phyloP scores from a whole-genome alignment of 169 alveolate species.

The Eimeria necatrix region DNA sequence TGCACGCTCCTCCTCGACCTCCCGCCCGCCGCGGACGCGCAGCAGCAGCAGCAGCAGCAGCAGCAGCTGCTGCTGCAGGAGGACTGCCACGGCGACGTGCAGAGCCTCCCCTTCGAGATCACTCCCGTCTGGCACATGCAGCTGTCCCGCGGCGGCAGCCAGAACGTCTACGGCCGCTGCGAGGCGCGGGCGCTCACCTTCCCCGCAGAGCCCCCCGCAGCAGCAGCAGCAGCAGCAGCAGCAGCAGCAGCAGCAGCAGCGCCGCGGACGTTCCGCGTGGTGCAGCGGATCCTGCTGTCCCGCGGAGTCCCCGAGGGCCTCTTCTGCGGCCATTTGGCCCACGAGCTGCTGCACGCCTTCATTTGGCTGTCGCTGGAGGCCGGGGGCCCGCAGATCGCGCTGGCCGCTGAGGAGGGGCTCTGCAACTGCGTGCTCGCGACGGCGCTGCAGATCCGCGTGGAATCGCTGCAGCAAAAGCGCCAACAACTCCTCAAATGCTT shows the following conservation, averaged over 20 bases:
- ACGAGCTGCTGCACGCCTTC: slow-evolving; percentile 45
- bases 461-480: neutral
- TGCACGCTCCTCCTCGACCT: too few species aligned
- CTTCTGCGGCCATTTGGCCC: neutral
- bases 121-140: slow-evolving; percentile 40
- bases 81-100: neutral
- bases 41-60: too few species aligned
- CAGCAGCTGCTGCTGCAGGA: neutral
- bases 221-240: neutral
- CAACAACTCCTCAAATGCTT: neutral
- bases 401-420: slow-evolving; percentile 52
- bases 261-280: slow-evolving; percentile 14
- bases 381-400: neutral
- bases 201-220: neutral
- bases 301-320: slow-evolving; percentile 19
- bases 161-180: slow-evolving; percentile 26
- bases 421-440: slow-evolving; percentile 30
- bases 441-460: neutral
- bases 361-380: slow-evolving; percentile 10
- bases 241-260: neutral
- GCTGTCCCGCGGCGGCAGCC: neutral
- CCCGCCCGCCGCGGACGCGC: too few species aligned
- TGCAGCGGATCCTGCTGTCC: slow-evolving; percentile 17
- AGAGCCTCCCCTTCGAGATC: neutral
- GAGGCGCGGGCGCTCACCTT: slow-evolving; percentile 23